A percentile compares a stretch with the other conserved stretches of the same genome.
Evolutionary conservation across 1,284 basidiomycete species (phyloP).

Genomic region (Irpex lacteus): DNA sequence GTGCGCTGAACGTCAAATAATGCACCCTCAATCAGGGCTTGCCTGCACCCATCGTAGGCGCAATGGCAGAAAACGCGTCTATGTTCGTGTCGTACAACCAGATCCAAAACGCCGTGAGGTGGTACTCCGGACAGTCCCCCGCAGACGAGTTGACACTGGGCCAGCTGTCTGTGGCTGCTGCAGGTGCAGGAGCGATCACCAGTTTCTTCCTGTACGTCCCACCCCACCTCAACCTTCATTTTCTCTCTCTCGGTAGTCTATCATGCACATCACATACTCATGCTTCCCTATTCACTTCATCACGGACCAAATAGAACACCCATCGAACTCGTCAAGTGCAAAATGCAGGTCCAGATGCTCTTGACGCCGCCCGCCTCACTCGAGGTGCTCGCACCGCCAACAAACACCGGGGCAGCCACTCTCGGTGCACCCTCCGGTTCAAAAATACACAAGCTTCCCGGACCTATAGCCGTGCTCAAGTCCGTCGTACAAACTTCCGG

Average conservation of each 20-base stretch:
- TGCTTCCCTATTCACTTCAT: neutral
- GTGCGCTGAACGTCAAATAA: neutral
- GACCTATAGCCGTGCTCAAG: conserved; percentile 69
- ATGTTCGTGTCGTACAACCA: conserved; percentile 88
- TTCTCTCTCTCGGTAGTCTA: conserved; percentile 1
- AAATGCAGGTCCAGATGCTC: conserved; percentile 94
- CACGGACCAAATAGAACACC: conserved; percentile 57
- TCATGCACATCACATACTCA: neutral
- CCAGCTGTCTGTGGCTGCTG: conserved; percentile 75
- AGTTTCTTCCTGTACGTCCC: conserved; percentile 74
- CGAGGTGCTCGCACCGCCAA: conserved; percentile 22
- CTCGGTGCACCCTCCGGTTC: conserved; percentile 16
- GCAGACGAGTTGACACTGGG: conserved; percentile 49
- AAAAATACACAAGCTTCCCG: conserved; percentile 36
- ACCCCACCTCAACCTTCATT: neutral
- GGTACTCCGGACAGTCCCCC: conserved; percentile 31
- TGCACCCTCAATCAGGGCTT: conserved; percentile 58
- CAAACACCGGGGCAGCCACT: conserved; percentile 18
- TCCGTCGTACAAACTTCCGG: conserved; percentile 67
- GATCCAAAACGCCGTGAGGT: conserved; percentile 68
- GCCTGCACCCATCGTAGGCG: conserved; percentile 84
- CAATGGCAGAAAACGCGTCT: conserved; percentile 89
- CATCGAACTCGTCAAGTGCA: conserved; percentile 90
- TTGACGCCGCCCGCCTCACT: conserved; percentile 30
- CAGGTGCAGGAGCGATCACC: conserved; percentile 78